These are phyloP conservation scores for Hyaloscypha finlandica DNA, from an alignment of 495 filamentous ascomycete species.

Conservation along the genomic window DNA sequence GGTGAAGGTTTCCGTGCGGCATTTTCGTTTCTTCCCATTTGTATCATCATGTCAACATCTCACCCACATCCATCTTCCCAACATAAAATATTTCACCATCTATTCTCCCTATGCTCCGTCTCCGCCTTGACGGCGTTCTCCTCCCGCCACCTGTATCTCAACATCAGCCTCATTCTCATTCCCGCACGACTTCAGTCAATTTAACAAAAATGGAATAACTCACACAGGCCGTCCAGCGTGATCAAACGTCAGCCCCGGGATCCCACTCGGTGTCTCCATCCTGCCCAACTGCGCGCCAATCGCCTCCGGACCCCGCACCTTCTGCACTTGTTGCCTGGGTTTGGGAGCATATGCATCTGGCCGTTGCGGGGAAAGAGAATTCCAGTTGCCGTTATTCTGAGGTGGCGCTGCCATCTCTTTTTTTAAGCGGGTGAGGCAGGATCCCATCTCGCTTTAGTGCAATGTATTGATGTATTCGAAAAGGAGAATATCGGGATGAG, in stretches of 20 bases:
- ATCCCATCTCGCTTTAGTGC: slow-evolving; percentile 14
- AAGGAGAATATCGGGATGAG: background rate
- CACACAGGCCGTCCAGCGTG: slow-evolving; percentile 28
- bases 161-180: background rate
- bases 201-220: background rate
- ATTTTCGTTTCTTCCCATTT: background rate
- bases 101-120: slow-evolving; percentile 14
- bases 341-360: slow-evolving; percentile 8
- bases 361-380: slow-evolving; percentile 9
- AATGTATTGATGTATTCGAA: background rate
- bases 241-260: slow-evolving; percentile 28
- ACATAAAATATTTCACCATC: slow-evolving; percentile 2
- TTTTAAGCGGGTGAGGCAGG: slow-evolving; percentile 17
- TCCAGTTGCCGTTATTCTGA: slow-evolving; percentile 10
- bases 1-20: background rate
- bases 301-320: background rate
- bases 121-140: slow-evolving; percentile 12
- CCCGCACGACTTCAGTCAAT: background rate
- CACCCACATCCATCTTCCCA: background rate
- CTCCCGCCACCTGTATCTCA: slow-evolving; percentile 21
- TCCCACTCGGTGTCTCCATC: slow-evolving; percentile 19
- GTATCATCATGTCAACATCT: background rate
- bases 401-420: slow-evolving; percentile 20
- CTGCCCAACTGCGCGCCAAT: slow-evolving; percentile 15
- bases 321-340: background rate